These are phyloP conservation scores for Diaporthe citriasiana DNA, from an alignment of 2,329 filamentous ascomycete species.

Conservation along the genomic window DNA sequence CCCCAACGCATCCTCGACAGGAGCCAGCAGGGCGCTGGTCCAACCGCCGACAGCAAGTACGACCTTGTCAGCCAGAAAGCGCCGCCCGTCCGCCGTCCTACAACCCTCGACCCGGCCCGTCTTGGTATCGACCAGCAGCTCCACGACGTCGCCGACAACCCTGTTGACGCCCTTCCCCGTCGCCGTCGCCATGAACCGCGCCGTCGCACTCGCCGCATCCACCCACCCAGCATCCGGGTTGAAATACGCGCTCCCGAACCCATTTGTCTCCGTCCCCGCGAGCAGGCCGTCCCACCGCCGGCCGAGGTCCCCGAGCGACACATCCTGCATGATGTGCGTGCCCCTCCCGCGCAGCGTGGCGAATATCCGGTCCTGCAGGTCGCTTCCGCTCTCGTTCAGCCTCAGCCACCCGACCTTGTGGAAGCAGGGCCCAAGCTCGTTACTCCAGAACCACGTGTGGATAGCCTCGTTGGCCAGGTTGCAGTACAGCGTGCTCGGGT, in stretches of 20 bases:
- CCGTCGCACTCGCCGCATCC: slow-evolving; percentile 10
- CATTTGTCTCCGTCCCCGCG: background rate
- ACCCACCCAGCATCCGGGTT: slow-evolving; percentile 16
- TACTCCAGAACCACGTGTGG: slow-evolving; percentile 38
- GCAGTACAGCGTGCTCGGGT: slow-evolving; percentile 35
- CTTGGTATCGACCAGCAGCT: background rate
- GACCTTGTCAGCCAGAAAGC: slow-evolving; percentile 16
- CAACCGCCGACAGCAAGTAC: slow-evolving; percentile 27
- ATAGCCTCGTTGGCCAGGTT: slow-evolving; percentile 38
- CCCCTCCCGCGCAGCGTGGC: slow-evolving; percentile 25
- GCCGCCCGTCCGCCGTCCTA: slow-evolving; percentile 16
- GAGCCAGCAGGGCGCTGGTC: slow-evolving; percentile 27
- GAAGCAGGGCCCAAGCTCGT: slow-evolving; percentile 37
- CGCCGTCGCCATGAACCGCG: slow-evolving; percentile 5
- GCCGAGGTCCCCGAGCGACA: background rate
- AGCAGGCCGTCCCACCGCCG: background rate
- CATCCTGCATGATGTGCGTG: slow-evolving; percentile 30
- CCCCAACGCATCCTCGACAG: slow-evolving; percentile 25
- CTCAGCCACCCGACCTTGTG: slow-evolving; percentile 35
- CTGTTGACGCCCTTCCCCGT: background rate
- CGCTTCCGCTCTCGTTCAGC: slow-evolving; percentile 32
- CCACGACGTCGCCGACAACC: background rate
- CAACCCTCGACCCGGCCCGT: slow-evolving; percentile 17
- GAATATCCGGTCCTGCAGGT: slow-evolving; percentile 15
- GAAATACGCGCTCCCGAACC: slow-evolving; percentile 4